Conservation (phyloP, 139 green algal genomes). For the Limnomonas spitsbergensis region DNA sequence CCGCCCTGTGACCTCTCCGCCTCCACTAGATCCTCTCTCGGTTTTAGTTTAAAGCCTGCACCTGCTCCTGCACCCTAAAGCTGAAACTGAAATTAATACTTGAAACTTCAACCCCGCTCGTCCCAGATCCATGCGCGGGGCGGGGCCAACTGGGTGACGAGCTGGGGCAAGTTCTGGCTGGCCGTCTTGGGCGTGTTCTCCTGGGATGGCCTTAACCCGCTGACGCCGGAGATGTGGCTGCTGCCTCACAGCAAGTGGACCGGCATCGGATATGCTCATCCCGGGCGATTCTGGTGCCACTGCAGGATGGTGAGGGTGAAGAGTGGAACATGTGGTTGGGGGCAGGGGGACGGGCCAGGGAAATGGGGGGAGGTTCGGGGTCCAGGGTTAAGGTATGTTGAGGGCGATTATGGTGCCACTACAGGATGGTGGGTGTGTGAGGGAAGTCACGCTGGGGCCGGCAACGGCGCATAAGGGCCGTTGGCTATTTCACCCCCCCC, state of each 20-base stretch:
- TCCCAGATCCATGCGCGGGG: constrained; percentile 86
- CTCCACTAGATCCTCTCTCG: too few species aligned
- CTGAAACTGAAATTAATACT: too few species aligned
- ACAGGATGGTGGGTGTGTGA: too few species aligned
- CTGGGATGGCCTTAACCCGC: constrained; percentile 91
- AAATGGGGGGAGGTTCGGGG: background rate
- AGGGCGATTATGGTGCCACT: too few species aligned
- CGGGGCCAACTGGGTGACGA: constrained; percentile 80
- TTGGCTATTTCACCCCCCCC: too few species aligned
- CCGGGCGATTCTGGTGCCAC: constrained; percentile 97
- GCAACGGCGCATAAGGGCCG: too few species aligned
- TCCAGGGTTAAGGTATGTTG: too few species aligned
- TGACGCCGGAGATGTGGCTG: constrained; percentile 96
- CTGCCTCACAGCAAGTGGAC: constrained; percentile 75
- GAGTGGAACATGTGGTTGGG: background rate
- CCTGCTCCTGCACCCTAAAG: too few species aligned
- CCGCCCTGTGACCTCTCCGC: too few species aligned
- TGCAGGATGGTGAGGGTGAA: constrained; percentile 60
- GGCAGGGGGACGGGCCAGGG: background rate
- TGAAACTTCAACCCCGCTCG: too few species aligned
- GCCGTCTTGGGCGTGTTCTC: constrained; percentile 88
- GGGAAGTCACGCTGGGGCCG: too few species aligned
- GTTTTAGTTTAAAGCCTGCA: too few species aligned
- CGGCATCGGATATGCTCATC: constrained; percentile 76
- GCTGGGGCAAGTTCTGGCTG: constrained; percentile 99